Evolutionary conservation across 164 flowering plant genomes (phyloP).

Genomic region (Macadamia tetraphylla): DNA sequence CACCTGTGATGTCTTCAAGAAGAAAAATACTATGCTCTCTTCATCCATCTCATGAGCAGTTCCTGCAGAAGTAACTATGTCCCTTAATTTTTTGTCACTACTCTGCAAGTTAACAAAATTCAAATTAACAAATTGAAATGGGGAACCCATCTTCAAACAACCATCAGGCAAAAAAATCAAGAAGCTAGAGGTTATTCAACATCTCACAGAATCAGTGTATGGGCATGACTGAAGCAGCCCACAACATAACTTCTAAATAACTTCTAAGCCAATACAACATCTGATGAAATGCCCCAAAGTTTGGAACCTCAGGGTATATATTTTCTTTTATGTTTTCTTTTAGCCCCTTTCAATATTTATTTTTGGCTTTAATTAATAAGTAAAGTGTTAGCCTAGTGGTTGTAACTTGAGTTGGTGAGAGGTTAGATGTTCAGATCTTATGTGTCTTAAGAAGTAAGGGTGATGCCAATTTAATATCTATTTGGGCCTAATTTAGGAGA

Average conservation of each 20-base stretch:
- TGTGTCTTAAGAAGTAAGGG: too few species aligned
- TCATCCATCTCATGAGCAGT: constrained; percentile 23
- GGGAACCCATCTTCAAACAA: neutral
- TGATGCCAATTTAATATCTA: too few species aligned
- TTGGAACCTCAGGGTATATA: too few species aligned
- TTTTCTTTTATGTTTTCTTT: too few species aligned
- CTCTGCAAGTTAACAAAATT: constrained; percentile 14
- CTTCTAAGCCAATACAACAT: neutral
- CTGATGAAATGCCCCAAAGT: neutral
- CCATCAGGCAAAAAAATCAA: neutral
- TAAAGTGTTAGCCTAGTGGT: too few species aligned
- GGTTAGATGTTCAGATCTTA: too few species aligned
- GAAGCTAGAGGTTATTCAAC: neutral
- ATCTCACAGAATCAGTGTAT: neutral
- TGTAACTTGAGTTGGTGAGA: too few species aligned
- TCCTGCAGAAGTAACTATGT: constrained; percentile 18
- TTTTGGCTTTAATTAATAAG: too few species aligned
- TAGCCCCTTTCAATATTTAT: too few species aligned
- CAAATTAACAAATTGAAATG: neutral
- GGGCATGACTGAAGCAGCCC: neutral
- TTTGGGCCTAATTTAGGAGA: too few species aligned
- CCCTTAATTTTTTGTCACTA: constrained; percentile 16
- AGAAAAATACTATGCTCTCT: constrained; percentile 10
- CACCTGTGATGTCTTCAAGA: constrained; percentile 24
- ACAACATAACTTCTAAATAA: constrained; percentile 1